Conservation (phyloP, 805 yeast genomes). For the Dipodascus albidus region DNA sequence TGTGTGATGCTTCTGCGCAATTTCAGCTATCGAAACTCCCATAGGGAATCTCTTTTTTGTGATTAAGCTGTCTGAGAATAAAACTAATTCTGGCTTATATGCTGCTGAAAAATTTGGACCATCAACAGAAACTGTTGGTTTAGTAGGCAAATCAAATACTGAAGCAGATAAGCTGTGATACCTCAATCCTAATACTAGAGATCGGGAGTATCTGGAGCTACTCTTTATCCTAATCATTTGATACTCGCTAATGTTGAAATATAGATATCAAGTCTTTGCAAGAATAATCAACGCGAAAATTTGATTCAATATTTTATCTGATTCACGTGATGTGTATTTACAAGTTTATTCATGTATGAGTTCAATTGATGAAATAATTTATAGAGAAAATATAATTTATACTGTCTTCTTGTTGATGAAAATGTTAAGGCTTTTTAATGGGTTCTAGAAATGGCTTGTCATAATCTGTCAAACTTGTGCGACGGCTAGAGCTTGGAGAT, state of each 20-base stretch:
- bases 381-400: no score
- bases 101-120: not conserved
- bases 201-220: not conserved
- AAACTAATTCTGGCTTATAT: conserved; percentile 1
- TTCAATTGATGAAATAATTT: no score
- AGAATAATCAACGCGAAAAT: no score
- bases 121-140: not conserved
- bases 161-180: not conserved
- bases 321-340: not conserved
- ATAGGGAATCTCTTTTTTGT: not conserved
- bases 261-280: no score
- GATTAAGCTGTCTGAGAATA: not conserved
- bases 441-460: not conserved
- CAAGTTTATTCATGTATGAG: no score
- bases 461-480: not conserved
- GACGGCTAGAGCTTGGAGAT: not conserved
- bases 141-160: not conserved
- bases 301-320: not conserved
- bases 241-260: no score
- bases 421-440: no score
- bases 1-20: not conserved
- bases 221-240: no score
- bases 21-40: not conserved
- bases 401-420: no score
- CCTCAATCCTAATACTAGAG: no score